Evolutionary conservation across 23 red algal genomes (phyloP).

Genomic region (Gracilaria caudata): DNA sequence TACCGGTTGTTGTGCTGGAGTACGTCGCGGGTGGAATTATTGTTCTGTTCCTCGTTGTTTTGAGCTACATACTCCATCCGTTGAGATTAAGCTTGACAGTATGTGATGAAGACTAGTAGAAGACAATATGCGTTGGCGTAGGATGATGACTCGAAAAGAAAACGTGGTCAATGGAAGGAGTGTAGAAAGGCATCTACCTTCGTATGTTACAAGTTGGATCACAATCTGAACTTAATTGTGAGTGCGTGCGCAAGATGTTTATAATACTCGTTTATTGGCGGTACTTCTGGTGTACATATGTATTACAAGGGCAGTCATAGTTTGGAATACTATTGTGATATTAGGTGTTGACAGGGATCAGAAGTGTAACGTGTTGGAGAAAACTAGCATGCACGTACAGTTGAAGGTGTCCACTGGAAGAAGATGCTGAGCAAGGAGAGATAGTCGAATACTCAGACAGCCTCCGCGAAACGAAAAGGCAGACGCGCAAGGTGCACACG

Average conservation of each 20-base stretch:
- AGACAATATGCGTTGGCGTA: no score
- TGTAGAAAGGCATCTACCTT: no score
- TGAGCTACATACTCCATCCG: not conserved
- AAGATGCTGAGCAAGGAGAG: not conserved
- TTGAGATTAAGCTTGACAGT: not conserved
- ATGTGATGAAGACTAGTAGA: not conserved
- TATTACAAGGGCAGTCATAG: no score
- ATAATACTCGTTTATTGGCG: not conserved
- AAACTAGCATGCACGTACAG: not conserved
- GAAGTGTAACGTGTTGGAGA: not conserved
- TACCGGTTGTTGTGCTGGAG: not conserved
- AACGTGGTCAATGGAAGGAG: no score
- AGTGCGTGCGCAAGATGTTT: no score
- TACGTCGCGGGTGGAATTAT: conserved; percentile 6
- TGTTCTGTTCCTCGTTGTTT: not conserved
- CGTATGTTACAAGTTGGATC: no score
- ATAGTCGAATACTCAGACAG: not conserved
- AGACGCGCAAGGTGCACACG: not conserved
- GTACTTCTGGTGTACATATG: no score
- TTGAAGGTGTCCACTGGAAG: not conserved
- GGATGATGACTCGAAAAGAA: no score
- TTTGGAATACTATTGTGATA: not conserved
- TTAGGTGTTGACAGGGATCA: not conserved
- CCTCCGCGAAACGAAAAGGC: not conserved
- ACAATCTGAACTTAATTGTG: no score